phyloP scores from a whole-genome alignment of 148 eudicot species.

The Tetragonia tetragonoides region DNA sequence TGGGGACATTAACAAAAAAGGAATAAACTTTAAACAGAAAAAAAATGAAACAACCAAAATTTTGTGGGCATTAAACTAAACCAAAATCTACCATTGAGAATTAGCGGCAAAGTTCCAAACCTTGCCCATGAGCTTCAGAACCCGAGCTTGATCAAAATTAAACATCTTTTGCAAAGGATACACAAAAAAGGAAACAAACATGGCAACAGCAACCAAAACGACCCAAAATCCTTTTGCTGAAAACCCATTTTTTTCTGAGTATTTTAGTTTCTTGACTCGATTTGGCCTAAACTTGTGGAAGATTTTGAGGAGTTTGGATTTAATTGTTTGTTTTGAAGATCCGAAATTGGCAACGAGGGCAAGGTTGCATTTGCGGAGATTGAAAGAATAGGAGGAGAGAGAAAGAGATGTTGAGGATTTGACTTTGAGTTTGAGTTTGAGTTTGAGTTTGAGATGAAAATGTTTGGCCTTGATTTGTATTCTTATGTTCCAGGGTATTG shows the following conservation, averaged over 20 bases:
- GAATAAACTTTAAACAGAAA: background rate
- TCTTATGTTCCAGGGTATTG: constrained; percentile 12
- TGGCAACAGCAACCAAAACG: constrained; percentile 1
- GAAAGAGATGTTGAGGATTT: background rate
- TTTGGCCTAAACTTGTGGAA: constrained; percentile 11
- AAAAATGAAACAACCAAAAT: background rate
- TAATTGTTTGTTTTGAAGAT: background rate
- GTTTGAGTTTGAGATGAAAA: constrained; percentile 6
- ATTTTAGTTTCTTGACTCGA: background rate
- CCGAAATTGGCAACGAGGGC: background rate
- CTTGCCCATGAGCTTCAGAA: constrained; percentile 4
- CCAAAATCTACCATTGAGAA: background rate
- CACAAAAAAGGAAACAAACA: constrained; percentile 17
- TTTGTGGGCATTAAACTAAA: no score
- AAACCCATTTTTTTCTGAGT: constrained; percentile 4
- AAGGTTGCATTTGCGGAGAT: background rate
- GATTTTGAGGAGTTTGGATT: constrained; percentile 9
- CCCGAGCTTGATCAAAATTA: background rate
- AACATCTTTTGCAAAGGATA: background rate
- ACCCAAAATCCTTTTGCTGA: constrained; percentile 1
- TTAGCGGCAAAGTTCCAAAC: constrained; percentile 7
- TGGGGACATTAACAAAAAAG: no score
- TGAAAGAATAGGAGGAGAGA: constrained; percentile 2
- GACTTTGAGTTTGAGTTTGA: background rate
- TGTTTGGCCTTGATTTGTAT: constrained; percentile 7